These are phyloP conservation scores for Brassica balearica DNA, from an alignment of 441 rosid genomes.

Conservation along the genomic window DNA sequence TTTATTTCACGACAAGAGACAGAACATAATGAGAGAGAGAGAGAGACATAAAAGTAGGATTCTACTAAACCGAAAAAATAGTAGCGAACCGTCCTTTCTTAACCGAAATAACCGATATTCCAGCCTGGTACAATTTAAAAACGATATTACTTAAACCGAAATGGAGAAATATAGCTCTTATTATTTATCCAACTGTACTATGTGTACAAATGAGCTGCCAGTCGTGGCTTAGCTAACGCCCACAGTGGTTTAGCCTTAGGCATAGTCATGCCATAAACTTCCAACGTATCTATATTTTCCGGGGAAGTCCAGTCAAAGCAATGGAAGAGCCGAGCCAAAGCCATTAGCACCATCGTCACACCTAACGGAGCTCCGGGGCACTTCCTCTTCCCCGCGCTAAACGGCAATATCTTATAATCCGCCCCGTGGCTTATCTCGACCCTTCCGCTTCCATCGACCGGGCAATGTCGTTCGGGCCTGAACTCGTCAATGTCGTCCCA, in stretches of 20 bases:
- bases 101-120: neutral
- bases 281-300: constrained; percentile 63
- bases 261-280: constrained; percentile 95
- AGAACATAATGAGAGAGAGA: neutral
- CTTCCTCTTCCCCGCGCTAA: constrained; percentile 86
- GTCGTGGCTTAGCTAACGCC: constrained; percentile 70
- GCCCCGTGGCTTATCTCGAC: constrained; percentile 93
- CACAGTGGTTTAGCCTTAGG: constrained; percentile 77
- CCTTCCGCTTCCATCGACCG: constrained; percentile 55
- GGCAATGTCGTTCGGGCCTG: constrained; percentile 82
- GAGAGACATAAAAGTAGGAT: neutral
- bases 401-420: constrained; percentile 85
- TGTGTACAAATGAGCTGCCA: constrained; percentile 55
- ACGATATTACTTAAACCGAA: neutral
- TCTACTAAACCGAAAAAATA: constrained; percentile 21
- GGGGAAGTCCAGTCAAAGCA: constrained; percentile 75
- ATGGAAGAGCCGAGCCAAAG: constrained; percentile 85
- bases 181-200: constrained; percentile 26
- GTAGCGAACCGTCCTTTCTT: neutral
- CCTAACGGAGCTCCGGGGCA: constrained; percentile 96
- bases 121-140: neutral
- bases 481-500: constrained; percentile 65
- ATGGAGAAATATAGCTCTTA: neutral
- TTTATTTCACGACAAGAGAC: neutral
- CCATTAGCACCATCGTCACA: constrained; percentile 77